phyloP scores from a whole-genome alignment of 1,284 basidiomycete genomes.

The Puccinia novopanici region DNA sequence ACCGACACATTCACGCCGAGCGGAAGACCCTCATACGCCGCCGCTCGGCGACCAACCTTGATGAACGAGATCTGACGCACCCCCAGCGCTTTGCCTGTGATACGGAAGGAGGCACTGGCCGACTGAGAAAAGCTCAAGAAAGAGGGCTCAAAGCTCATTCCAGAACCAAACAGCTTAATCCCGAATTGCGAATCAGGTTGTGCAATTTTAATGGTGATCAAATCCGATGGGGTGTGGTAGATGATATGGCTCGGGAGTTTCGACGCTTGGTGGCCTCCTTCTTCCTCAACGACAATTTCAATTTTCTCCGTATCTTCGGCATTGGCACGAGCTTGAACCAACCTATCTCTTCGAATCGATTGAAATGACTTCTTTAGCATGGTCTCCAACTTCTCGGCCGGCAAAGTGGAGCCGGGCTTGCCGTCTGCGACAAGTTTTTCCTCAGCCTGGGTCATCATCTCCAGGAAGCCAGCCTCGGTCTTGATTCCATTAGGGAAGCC shows the following conservation, averaged over 20 bases:
- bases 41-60: conserved; percentile 74
- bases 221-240: conserved; percentile 79
- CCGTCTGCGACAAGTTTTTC: not conserved
- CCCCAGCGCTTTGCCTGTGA: conserved; percentile 79
- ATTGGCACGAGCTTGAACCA: conserved; percentile 66
- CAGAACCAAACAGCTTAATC: conserved; percentile 80
- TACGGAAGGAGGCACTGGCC: conserved; percentile 78
- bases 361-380: conserved; percentile 39
- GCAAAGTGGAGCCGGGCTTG: not conserved
- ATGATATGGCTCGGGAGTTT: conserved; percentile 75
- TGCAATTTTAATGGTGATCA: conserved; percentile 77
- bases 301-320: conserved; percentile 74
- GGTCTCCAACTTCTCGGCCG: conserved; percentile 28
- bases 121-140: conserved; percentile 74
- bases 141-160: conserved; percentile 79
- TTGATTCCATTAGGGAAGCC: conserved; percentile 30
- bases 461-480: conserved; percentile 20
- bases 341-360: conserved; percentile 36
- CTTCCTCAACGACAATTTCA: conserved; percentile 62
- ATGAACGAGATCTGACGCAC: conserved; percentile 76
- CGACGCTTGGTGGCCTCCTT: not conserved
- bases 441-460: conserved; percentile 1
- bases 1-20: conserved; percentile 73
- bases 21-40: conserved; percentile 76
- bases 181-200: conserved; percentile 74